Evolutionary conservation across 2,329 filamentous ascomycete genomes (phyloP), one percentile per base, ranked within the genome.

Genomic region (Xylaria sp.): DNA sequence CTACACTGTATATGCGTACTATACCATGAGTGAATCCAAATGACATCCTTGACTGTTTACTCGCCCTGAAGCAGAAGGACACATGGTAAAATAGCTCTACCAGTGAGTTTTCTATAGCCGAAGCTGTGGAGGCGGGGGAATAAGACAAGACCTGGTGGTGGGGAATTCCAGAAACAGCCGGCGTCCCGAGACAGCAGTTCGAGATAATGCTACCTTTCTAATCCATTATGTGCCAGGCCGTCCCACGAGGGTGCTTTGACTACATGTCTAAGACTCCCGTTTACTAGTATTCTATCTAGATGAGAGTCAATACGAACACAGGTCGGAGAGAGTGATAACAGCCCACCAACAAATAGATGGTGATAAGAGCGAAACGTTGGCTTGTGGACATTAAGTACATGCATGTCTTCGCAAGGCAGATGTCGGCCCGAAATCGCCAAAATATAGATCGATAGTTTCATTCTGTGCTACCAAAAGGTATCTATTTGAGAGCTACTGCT

Each of bases 101-200:
- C 22, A 25, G 44, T 2, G 29, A n/a, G 42, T 29, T 27, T 22
- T 33, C 15, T 10, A 55, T 1, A 7, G 20, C 64, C 22, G 39
- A 36, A 31, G 33, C 27, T 5, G 5, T 15, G 27, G n/a, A 13
- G 4, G 27, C 36, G 29, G 50, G 49, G 15, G 39, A n/a, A 25
- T 44, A 20, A 39, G 33, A 55, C 44, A 47, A 42, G 29, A 31
- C 49, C 22, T 44, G 13, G 38, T 29, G 31, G 27, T 17, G 39
- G 56, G 49, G 50, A 22, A 50, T 61, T 36, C 31, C n/a, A 42
- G 42, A 49, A 47, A 22, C 51, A 29, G 17, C 27, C 25, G 51
- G 22, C 39, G 27, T 42, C 33, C 62, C 49, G 62, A 65, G 64
- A 66, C 64, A 63, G 25, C 29, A 55, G n/a, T 27, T 55, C 39